Evolutionary conservation across 768 basidiomycete genomes (phyloP), one percentile per base, ranked within the genome.

Genomic region (Lepiota subincarnata): DNA sequence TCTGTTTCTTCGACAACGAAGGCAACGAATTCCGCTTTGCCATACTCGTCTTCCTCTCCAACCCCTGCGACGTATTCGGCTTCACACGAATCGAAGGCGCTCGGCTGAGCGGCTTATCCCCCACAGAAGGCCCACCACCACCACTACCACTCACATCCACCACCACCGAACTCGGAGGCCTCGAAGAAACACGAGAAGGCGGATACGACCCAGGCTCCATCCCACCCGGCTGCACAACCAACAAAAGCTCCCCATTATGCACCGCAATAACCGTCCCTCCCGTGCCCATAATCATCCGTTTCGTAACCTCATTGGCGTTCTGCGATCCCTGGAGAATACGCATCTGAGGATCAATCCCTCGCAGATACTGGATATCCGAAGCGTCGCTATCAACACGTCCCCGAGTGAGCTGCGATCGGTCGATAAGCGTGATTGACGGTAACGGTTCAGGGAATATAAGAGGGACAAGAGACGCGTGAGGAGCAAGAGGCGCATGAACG

Each of bases 31-130:
- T 91, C 16, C 90, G 75, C 14, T 87, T 78, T 1, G 86, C 83
- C 50, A 84, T 62, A 60, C 88, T 91, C 14, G 84, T 73, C 67
- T 92, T 90, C n/a, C 89, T 79, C 39, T 91, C 87, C 38, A 90
- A 60, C 0, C 81, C 79, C 24, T 86, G 81, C 0, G 83, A 82
- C 0, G 83, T 76, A 24, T 81, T 78, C 0, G 89, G 82, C 57
- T 84, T 88, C 43, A 91, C 87, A 16, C 90, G 83, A 48, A 92
- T 89, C 3, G 87, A 89, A 1, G 89, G 87, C 7, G 79, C 76
- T 10, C 89, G 79, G 13, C 73, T 69, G 10, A 86, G 61, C 3
- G 72, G 46, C 60, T 76, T 80, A 12, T 79, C 77, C n/a, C n/a
- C n/a, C n/a, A n/a, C n/a, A n/a, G n/a, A n/a, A n/a, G n/a, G n/a